Conservation (phyloP, 257 asterid genomes). For the Solanum arcanum region DNA sequence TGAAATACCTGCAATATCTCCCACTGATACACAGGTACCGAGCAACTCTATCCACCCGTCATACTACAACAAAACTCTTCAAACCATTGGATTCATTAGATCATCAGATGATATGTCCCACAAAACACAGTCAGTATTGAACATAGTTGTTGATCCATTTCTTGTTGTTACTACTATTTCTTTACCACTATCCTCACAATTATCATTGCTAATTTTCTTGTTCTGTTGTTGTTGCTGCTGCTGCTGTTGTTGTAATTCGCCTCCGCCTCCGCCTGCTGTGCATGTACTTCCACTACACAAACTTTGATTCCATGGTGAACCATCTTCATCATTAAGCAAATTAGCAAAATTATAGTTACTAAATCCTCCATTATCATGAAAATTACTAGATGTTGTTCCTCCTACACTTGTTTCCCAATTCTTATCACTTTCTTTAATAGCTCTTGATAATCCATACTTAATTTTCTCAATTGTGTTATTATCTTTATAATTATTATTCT, state of each 20-base stretch:
- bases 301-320: neutral
- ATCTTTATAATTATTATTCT: conserved; percentile 20
- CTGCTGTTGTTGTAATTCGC: neutral
- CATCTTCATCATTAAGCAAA: neutral
- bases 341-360: neutral
- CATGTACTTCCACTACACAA: neutral
- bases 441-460: neutral
- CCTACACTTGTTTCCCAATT: neutral
- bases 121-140: neutral
- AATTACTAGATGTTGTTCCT: neutral
- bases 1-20: neutral
- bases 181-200: neutral
- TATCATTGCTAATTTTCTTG: neutral
- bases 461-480: neutral
- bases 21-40: neutral
- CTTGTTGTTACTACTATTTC: neutral
- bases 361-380: neutral
- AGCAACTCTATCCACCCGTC: neutral
- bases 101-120: neutral
- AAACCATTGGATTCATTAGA: neutral
- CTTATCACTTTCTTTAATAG: neutral
- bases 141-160: neutral
- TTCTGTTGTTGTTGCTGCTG: neutral
- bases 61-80: neutral
- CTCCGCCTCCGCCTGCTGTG: neutral